Evolutionary conservation across 2,329 filamentous ascomycete species (phyloP), one percentile per base, ranked within the genome.

Genomic region (Seiridium unicorne): DNA sequence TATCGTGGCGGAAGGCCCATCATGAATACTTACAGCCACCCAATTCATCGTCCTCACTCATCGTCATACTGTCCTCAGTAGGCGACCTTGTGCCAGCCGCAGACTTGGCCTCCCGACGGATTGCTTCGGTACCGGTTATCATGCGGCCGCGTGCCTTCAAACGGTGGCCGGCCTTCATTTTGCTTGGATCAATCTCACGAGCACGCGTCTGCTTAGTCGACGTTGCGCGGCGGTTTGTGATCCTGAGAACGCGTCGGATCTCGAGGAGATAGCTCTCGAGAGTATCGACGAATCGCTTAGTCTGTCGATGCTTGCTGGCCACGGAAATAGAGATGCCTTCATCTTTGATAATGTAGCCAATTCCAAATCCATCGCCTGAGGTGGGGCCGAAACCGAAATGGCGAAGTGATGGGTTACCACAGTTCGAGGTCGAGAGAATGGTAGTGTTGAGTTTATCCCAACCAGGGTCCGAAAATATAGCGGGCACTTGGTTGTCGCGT

Each of bases 341-440:
- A 66, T 96, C 92, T 76, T 99, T 99, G 84, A 99, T 97, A 70
- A 99, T 98, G 78, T 99, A 99, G 2, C 95, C 95, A 59, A 99
- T 97, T 36, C 95, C 95, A 71, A 98, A 98, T 0, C 95, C 95
- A 65, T 97, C 93, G 2, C 89, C 94, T 0, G 91, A 94, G 0
- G 94, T 96, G 1, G 95, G 95, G 0, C 95, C 95, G 72, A 99
- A 99, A 3, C 95, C 95, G 69, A 99, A 99, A 69, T 98, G 94
- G 2, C 95, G 88, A 18, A 99, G 86, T 0, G 90, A 92, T 0
- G 95, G 95, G 75, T 98, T 99, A 61, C 95, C 95, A 75, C 95
- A 99, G 80, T 99, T 99, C n/a, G 93, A 97, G 0, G 95, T 98
- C 5, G 92, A 96, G 44, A 99, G 81, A 64, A 98, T 92, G 7